A percentile compares a stretch with the other conserved stretches of the same genome.
Conservation (phyloP, 106 monocot species). For the Agapanthus africanus region DNA sequence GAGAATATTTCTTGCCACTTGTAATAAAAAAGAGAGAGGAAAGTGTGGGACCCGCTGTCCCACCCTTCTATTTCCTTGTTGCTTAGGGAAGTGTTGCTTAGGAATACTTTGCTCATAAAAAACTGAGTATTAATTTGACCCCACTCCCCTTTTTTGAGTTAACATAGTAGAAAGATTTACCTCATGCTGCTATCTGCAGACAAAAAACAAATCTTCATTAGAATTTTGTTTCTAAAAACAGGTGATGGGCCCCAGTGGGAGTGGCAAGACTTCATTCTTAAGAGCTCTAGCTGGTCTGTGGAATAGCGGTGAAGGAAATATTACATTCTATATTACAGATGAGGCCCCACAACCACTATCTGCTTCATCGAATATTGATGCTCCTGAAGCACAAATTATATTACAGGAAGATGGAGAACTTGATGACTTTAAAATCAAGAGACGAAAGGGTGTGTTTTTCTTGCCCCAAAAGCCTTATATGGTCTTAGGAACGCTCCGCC, state of each 20-base stretch:
- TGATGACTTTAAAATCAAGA: slow-evolving; percentile 26
- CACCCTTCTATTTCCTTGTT: too few species aligned
- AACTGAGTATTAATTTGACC: too few species aligned
- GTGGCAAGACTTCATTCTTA: slow-evolving; percentile 91
- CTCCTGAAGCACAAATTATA: slow-evolving; percentile 12
- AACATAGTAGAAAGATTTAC: too few species aligned
- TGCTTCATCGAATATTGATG: slow-evolving; percentile 13
- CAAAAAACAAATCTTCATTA: not conserved
- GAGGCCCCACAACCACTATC: slow-evolving; percentile 3
- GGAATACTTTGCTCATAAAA: too few species aligned
- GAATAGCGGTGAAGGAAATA: slow-evolving; percentile 63
- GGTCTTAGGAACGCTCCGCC: slow-evolving; percentile 83
- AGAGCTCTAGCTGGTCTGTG: slow-evolving; percentile 95
- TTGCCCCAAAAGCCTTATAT: slow-evolving; percentile 93
- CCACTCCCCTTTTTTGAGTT: too few species aligned
- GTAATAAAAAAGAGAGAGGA: too few species aligned
- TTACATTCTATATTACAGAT: slow-evolving; percentile 49
- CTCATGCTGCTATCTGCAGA: not conserved
- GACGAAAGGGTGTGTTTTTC: slow-evolving; percentile 63
- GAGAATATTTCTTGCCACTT: too few species aligned
- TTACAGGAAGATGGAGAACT: slow-evolving; percentile 18
- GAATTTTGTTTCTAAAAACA: slow-evolving; percentile 25
- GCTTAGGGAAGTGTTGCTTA: too few species aligned
- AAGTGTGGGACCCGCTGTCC: too few species aligned
- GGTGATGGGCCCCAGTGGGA: slow-evolving; percentile 96